Evolutionary conservation across 192 early-diverging fungal species (phyloP), one percentile per base, ranked within the genome.

Genomic region (Polychytrium aggregatum): DNA sequence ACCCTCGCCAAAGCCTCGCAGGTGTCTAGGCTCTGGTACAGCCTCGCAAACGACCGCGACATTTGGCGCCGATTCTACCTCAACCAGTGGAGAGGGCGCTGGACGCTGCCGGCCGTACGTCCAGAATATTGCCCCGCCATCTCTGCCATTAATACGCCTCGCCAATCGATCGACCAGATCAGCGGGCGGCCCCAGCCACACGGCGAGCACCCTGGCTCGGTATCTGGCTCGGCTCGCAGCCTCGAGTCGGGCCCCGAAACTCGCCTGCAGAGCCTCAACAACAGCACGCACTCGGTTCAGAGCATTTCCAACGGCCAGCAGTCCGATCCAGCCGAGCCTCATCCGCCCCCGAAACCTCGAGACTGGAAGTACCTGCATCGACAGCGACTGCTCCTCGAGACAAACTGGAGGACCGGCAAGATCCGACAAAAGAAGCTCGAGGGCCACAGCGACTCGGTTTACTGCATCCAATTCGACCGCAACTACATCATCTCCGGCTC

Each of bases 371-470:
- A 30, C n/a, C 43, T 73, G 0, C 73, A 62, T 37, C 55, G 41
- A 2, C 54, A 67, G 21, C 57, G 70, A 4, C 22, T 66, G 18
- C 24, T 11, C 1, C 46, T 78, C 17, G n/a, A 52, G 37, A 29
- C 51, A 0, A 78, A 78, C 56, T 78, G 76, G 76, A 7, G 31
- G 4, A 11, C 54, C 18, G 69, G 68, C 11, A 37, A 51, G 24
- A 53, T 60, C 25, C 33, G 41, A 5, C 51, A 44, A 1, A 35
- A 57, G 26, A 41, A 42, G 30, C 47, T 77, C 25, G 47, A 42
- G 14, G 76, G 73, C 25, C 76, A 78, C 48, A 2, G n/a, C 0
- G 76, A 78, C 45, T 45, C 70, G 11, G 76, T 78, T 11, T 78
- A 78, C 54, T 78, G 76, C 47, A 59, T 78, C 36, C 76, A 78